Conservation (phyloP, 2,329 filamentous ascomycete genomes). For the Blumeria hordei region DNA sequence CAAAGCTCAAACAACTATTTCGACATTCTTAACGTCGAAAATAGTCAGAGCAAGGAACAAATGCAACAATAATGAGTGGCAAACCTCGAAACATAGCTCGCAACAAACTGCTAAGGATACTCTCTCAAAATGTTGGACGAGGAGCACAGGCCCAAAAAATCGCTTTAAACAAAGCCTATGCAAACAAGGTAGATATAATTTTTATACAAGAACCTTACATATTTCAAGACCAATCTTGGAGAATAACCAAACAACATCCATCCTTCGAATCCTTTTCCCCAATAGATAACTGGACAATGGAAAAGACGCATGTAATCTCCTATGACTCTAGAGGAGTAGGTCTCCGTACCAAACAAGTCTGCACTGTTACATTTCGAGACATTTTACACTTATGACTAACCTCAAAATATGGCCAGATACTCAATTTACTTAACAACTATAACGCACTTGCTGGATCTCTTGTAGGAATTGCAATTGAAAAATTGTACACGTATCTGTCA, state of each 20-base stretch:
- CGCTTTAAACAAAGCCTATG: background rate
- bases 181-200: background rate
- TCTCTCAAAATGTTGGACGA: background rate
- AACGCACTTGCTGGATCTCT: background rate
- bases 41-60: background rate
- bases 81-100: background rate
- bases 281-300: background rate
- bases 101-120: background rate
- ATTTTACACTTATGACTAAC: background rate
- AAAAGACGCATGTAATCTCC: background rate
- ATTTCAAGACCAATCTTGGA: background rate
- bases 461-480: background rate
- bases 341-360: background rate
- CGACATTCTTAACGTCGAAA: background rate
- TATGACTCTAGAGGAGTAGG: background rate
- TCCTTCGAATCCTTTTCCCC: background rate
- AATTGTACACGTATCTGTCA: background rate
- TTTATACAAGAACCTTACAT: background rate
- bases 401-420: background rate
- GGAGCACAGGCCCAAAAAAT: background rate
- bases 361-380: background rate
- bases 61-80: background rate
- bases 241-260: background rate
- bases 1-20: background rate
- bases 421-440: background rate